Evolutionary conservation across 371 early-diverging fungal genomes (phyloP).

Genomic region (Conidiobolus incongruus): DNA sequence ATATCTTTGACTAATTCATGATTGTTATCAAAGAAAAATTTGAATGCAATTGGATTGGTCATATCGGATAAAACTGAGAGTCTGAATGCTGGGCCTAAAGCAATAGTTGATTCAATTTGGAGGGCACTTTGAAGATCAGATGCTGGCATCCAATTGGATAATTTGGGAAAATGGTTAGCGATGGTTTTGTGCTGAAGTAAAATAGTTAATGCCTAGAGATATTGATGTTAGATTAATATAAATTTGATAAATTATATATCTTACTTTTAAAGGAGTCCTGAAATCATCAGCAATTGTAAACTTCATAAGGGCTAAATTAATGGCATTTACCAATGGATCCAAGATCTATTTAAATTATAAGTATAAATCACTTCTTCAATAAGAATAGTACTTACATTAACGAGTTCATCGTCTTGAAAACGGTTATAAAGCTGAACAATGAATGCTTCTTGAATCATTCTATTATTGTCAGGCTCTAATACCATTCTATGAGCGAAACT

Average conservation of each 20-base stretch:
- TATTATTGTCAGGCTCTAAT: slow-evolving; percentile 16
- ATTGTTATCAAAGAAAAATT: slow-evolving; percentile 5
- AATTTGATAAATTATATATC: too few relatives aligned
- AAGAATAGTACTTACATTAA: slow-evolving; percentile 15
- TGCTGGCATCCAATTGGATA: slow-evolving; percentile 32
- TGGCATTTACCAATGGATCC: slow-evolving; percentile 18
- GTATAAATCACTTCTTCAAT: not conserved
- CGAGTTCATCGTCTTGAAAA: slow-evolving; percentile 37
- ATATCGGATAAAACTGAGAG: slow-evolving; percentile 33
- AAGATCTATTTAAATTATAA: slow-evolving; percentile 13
- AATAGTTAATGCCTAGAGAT: too few relatives aligned
- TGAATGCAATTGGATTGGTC: slow-evolving; percentile 3
- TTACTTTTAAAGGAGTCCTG: slow-evolving; percentile 22
- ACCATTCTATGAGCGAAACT: slow-evolving; percentile 4
- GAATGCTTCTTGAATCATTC: slow-evolving; percentile 24
- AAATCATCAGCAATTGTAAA: slow-evolving; percentile 29
- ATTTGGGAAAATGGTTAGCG: slow-evolving; percentile 10
- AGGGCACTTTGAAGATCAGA: slow-evolving; percentile 15
- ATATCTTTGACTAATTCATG: slow-evolving; percentile 24
- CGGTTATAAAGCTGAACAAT: slow-evolving; percentile 18
- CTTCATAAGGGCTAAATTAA: slow-evolving; percentile 15
- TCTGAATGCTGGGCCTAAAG: slow-evolving; percentile 52
- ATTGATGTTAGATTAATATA: too few relatives aligned
- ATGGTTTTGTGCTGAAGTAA: too few relatives aligned
- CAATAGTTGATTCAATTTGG: slow-evolving; percentile 34